Evolutionary conservation across 768 basidiomycete species (phyloP), one percentile per base, ranked within the genome.

Genomic region (Serendipita vermifera): DNA sequence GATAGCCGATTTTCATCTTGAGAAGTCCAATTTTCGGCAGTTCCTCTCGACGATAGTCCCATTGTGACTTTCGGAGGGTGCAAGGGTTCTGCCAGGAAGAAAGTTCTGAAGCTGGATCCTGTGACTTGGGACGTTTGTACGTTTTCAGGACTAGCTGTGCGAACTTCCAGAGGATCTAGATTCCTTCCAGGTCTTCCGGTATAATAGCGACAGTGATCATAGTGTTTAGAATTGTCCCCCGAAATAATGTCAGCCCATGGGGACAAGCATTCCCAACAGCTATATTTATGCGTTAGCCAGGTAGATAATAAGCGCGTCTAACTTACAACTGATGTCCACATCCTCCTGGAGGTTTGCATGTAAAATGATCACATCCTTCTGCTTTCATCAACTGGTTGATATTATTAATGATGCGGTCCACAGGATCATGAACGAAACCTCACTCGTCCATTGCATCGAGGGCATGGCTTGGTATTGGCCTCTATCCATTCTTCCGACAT

Each of bases 361-460:
- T 51, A 22, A 51, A 27, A 51, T 51, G 46, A 51, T 51, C 46
- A 3, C 46, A 51, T 5, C 46, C 46, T 24, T 51, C n/a, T n/a
- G 46, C 7, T 51, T n/a, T n/a, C n/a, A n/a, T n/a, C n/a, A n/a
- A n/a, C n/a, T n/a, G n/a, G n/a, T n/a, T n/a, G n/a, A n/a, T n/a
- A n/a, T n/a, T n/a, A n/a, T n/a, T n/a, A n/a, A n/a, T n/a, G n/a
- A n/a, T n/a, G n/a, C n/a, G n/a, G n/a, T n/a, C n/a, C n/a, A n/a
- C n/a, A n/a, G n/a, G n/a, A n/a, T n/a, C n/a, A n/a, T n/a, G n/a
- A n/a, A n/a, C n/a, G n/a, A 20, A 11, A 24, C 9, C 46, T 24
- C 29, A 51, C 46, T 31, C 22, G 9, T 51, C 46, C 5, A 22
- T 29, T 29, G 22, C 46, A 51, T 51, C 32, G 5, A n/a, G 46